These are phyloP conservation scores for Fraxinus xanthoxyloides DNA, from an alignment of 305 asterid genomes.

Conservation along the genomic window DNA sequence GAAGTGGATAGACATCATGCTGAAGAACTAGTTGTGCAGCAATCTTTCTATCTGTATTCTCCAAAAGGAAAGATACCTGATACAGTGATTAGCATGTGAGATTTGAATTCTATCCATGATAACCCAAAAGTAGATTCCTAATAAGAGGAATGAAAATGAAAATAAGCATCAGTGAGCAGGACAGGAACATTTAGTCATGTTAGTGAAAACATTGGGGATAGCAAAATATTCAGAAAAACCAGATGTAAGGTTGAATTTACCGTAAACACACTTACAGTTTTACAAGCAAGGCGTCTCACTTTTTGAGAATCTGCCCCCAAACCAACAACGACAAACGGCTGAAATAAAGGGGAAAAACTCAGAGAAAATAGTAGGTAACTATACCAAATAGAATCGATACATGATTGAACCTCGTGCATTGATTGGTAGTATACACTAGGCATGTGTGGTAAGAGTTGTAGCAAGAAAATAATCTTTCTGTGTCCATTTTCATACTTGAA, in stretches of 20 bases:
- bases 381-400: neutral
- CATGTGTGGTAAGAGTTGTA: neutral
- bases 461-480: neutral
- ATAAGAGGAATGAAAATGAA: neutral
- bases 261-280: conserved; percentile 48
- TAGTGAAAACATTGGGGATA: conserved; percentile 3
- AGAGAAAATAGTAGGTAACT: conserved; percentile 18
- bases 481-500: neutral
- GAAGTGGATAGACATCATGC: conserved; percentile 58
- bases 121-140: neutral
- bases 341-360: conserved; percentile 30
- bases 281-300: conserved; percentile 73
- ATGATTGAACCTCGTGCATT: conserved; percentile 10
- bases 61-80: conserved; percentile 74
- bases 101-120: conserved; percentile 7
- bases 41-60: conserved; percentile 53
- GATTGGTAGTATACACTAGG: conserved; percentile 2
- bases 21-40: conserved; percentile 51
- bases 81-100: conserved; percentile 23
- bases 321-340: conserved; percentile 77
- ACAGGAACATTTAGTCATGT: neutral
- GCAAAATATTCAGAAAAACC: conserved; percentile 17
- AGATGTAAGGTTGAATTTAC: neutral
- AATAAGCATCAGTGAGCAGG: neutral
- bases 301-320: conserved; percentile 76